A percentile compares a stretch with the other conserved stretches of the same genome.
Conservation (phyloP, 148 eudicot species). For the Oxyria digyna region DNA sequence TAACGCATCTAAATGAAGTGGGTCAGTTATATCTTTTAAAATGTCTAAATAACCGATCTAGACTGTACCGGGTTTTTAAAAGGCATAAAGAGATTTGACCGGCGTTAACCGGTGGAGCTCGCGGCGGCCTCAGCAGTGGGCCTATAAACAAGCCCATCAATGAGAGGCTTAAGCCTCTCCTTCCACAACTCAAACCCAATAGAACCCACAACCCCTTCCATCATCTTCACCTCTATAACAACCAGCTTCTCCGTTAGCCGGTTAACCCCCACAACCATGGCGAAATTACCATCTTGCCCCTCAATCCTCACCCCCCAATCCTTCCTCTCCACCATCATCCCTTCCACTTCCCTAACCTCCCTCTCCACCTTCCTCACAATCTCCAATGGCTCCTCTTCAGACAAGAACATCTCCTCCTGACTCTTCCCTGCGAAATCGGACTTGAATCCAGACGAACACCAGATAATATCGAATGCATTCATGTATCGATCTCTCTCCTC, state of each 20-base stretch:
- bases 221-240: slow-evolving; percentile 34
- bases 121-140: background rate
- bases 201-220: slow-evolving; percentile 22
- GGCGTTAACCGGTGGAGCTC: background rate
- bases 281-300: slow-evolving; percentile 34
- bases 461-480: slow-evolving; percentile 66
- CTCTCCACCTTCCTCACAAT: slow-evolving; percentile 36
- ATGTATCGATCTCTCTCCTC: slow-evolving; percentile 14
- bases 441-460: slow-evolving; percentile 47
- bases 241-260: slow-evolving; percentile 43
- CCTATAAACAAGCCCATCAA: slow-evolving; percentile 20
- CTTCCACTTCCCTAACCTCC: slow-evolving; percentile 25
- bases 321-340: slow-evolving; percentile 21
- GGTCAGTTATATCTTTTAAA: no score
- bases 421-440: background rate
- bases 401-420: slow-evolving; percentile 33
- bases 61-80: no score
- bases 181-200: slow-evolving; percentile 24
- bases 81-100: background rate
- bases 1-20: no score
- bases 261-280: slow-evolving; percentile 17
- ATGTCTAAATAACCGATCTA: no score
- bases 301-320: slow-evolving; percentile 28
- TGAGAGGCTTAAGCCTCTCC: slow-evolving; percentile 28
- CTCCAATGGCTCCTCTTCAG: slow-evolving; percentile 28